Base-by-base conservation (phyloP, 441 rosid genomes). In the Erodium chrysanthum region DNA sequence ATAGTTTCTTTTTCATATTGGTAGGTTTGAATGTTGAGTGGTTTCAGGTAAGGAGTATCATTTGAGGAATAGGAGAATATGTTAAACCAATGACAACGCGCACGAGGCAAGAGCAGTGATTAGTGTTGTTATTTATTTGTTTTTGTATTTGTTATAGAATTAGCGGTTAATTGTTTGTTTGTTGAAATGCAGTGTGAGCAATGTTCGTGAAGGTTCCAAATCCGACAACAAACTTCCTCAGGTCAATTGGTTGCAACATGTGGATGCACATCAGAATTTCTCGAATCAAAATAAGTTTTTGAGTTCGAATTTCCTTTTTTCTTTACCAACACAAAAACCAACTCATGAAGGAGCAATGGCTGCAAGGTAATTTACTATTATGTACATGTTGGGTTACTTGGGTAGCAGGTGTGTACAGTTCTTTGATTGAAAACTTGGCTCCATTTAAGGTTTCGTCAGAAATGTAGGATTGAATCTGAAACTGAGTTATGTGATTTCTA, bases 201-300 rank as follows among this genome's bases (percentile, higher is more conserved):
- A 71, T 70, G 71, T 67, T 27, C 75, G 70, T 70, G 82, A 80
- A 73, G 82, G 73, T 71, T 68, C 70, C 78, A 79, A 79, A 71
- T 65, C 74, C 29, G 74, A 68, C 40, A 82, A 68, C 61, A 81
- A 77, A 64, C 80, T 78, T 25, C 97, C 95, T 67, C 81, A 77
- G 54, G 80, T 80, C 44, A 93, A 93, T 79, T 86, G 92, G 96
- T 79, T 72, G 59, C 85, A 82, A 66, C 96, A 93, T 78, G 85
- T 71, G 44, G 74, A 73, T 21, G 85, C 77, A 14, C 83, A 71
- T 27, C 77, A 78, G 3, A 72, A 75, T 59, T 75, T 87, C 70
- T 77, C 79, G 2, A 70, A 66, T 14, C 77, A 71, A 21, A 75
- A 82, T 64, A 87, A 80, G 73, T 77, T 77, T 73, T 69, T 91